Percentiles rank a stretch among this genome's conserved stretches.
Conservation (phyloP, 2,329 filamentous ascomycete species). For the Scedosporium dehoogii region DNA sequence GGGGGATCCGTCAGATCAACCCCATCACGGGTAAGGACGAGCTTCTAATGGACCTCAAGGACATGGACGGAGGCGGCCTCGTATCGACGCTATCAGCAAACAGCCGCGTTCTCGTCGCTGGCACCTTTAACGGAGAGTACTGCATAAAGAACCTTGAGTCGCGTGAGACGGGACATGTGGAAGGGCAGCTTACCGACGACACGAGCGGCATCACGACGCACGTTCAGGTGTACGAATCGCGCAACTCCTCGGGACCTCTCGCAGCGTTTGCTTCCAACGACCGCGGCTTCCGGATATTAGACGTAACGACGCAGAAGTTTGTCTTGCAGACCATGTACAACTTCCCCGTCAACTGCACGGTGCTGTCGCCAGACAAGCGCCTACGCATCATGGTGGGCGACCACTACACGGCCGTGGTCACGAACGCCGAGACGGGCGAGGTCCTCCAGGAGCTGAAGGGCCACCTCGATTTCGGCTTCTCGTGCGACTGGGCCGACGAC, state of each 20-base stretch:
- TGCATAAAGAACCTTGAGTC: conserved; percentile 36
- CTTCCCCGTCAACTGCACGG: conserved; percentile 62
- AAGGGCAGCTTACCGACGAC: conserved; percentile 38
- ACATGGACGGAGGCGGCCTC: conserved; percentile 24
- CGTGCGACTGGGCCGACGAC: conserved; percentile 71
- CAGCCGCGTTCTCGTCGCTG: conserved; percentile 47
- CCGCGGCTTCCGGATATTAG: conserved; percentile 45
- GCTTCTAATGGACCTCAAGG: conserved; percentile 31
- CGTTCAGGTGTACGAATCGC: conserved; percentile 44
- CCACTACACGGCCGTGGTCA: conserved; percentile 52
- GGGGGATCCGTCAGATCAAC: conserved; percentile 42
- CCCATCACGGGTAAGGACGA: conserved; percentile 36
- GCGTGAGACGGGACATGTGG: conserved; percentile 22
- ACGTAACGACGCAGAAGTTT: conserved; percentile 49
- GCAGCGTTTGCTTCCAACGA: conserved; percentile 58
- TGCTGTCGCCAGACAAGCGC: conserved; percentile 60
- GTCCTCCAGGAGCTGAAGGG: conserved; percentile 48
- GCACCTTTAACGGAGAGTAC: conserved; percentile 49
- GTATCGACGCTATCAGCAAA: conserved; percentile 42
- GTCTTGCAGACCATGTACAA: conserved; percentile 42
- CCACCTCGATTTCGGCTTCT: conserved; percentile 63
- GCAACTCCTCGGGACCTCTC: conserved; percentile 39
- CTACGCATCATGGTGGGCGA: conserved; percentile 68
- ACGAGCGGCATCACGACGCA: conserved; percentile 55
- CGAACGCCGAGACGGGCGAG: conserved; percentile 56